Evolutionary conservation across 768 basidiomycete genomes (phyloP), one percentile per base, ranked within the genome.

Genomic region (Rhodotorula taiwanensis): DNA sequence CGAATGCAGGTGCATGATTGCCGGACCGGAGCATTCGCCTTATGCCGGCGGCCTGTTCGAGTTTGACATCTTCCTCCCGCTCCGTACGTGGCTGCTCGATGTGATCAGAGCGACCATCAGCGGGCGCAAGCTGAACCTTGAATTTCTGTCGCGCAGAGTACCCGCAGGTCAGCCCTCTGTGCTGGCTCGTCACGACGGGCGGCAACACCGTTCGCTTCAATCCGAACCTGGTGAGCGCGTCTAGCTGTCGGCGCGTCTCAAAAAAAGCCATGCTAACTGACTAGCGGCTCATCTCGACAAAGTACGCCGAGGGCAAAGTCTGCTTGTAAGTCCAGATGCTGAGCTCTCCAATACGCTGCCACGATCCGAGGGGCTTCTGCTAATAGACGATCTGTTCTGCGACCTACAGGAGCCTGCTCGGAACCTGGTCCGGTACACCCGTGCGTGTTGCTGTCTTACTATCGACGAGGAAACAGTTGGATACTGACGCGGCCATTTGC

Each of bases 21-120:
- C 82, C 30, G 82, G 83, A 2, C 82, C 83, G 78, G 83, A 83
- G 74, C 83, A 81, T 44, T 85, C 84, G 28, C 85, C 84, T 2
- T 86, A 86, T 72, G 80, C 81, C 16, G 83, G 82, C 20, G 84
- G 84, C 8, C 82, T 86, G 70, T 58, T 60, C 44, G 58, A 58
- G 45, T 49, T 64, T 54, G 82, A 83, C 70, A 81, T 81, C 67
- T 81, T 81, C 71, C 77, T 83, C 65, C 82, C 82, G 21, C 69
- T 82, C 20, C 25, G 58, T 31, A 16, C 15, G 45, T n/a, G 2
- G n/a, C 55, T 27, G 18, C 33, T 27, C 31, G 20, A 1, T 5
- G 15, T 25, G 1, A 15, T 16, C 42, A 4, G 0, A 25, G 14
- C 25, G 21, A 18, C 14, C 25, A 8, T 13, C 3, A n/a, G 14